phyloP scores from a whole-genome alignment of 2,329 filamentous ascomycete species.

The Colletotrichum viniferum region DNA sequence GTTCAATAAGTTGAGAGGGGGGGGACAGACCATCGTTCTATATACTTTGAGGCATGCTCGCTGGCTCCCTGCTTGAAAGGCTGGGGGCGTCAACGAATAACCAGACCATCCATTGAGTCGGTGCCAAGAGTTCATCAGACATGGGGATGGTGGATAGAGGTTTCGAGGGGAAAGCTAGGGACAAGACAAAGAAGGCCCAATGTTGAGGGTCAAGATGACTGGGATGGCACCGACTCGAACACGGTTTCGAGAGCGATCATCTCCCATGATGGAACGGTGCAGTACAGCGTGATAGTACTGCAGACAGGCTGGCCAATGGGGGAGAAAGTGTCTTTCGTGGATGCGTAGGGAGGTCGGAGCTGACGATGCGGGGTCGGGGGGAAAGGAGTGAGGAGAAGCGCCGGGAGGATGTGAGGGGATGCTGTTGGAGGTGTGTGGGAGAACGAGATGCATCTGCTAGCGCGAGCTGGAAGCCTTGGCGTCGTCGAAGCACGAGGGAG shows the following conservation, averaged over 20 bases:
- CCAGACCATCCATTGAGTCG: neutral
- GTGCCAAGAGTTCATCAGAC: slow-evolving; percentile 17
- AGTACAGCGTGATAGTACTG: slow-evolving; percentile 3
- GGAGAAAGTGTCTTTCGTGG: neutral
- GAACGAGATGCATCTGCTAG: neutral
- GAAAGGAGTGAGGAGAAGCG: neutral
- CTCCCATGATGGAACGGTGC: slow-evolving; percentile 12
- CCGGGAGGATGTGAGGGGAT: neutral
- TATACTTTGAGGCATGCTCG: neutral
- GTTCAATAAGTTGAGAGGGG: neutral
- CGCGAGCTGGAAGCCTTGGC: neutral
- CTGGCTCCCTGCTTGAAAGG: neutral
- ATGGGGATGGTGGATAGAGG: slow-evolving; percentile 8
- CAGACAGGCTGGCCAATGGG: slow-evolving; percentile 8
- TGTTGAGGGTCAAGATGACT: neutral
- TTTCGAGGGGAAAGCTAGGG: neutral
- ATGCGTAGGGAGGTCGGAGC: slow-evolving; percentile 17
- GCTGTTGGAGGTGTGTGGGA: neutral
- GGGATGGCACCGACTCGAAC: neutral
- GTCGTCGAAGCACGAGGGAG: neutral
- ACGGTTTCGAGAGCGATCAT: slow-evolving; percentile 8
- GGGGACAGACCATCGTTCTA: neutral
- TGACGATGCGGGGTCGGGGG: slow-evolving; percentile 16
- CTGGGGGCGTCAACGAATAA: neutral
- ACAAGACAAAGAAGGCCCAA: neutral